Conservation (phyloP, 2,329 filamentous ascomycete species). For the Monilinia aucupariae region DNA sequence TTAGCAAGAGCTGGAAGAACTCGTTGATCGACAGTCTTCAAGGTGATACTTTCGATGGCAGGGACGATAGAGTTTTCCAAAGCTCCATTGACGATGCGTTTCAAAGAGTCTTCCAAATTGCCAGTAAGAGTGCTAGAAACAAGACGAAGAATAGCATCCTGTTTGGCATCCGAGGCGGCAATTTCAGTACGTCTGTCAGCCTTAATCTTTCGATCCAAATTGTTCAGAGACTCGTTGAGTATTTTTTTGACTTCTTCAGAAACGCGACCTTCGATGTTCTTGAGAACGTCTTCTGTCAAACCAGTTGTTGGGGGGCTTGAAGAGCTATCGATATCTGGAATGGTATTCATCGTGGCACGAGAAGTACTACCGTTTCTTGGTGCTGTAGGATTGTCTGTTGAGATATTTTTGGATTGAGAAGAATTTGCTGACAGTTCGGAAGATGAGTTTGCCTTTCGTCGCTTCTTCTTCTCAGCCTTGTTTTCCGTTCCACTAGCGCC, state of each 20-base stretch:
- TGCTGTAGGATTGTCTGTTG: slow-evolving; percentile 33
- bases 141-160: slow-evolving; percentile 62
- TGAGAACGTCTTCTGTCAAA: slow-evolving; percentile 43
- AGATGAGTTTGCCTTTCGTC: slow-evolving; percentile 57
- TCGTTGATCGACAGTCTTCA: slow-evolving; percentile 57
- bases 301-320: slow-evolving; percentile 20
- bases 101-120: slow-evolving; percentile 52
- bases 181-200: slow-evolving; percentile 64
- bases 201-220: slow-evolving; percentile 56
- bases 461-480: slow-evolving; percentile 62
- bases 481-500: slow-evolving; percentile 39
- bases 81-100: slow-evolving; percentile 54
- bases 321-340: slow-evolving; percentile 19
- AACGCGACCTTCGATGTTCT: slow-evolving; percentile 45
- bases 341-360: slow-evolving; percentile 23
- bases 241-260: slow-evolving; percentile 43
- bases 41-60: slow-evolving; percentile 59
- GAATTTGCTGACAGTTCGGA: slow-evolving; percentile 20
- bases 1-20: slow-evolving; percentile 57
- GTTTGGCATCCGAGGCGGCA: slow-evolving; percentile 57
- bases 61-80: slow-evolving; percentile 71
- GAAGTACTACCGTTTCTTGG: slow-evolving; percentile 27
- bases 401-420: slow-evolving; percentile 32
- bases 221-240: slow-evolving; percentile 54
- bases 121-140: slow-evolving; percentile 64